A percentile compares a stretch with the other conserved stretches of the same genome.
phyloP scores from a whole-genome alignment of 1,139 yeast species.

The Entelexis paramagnoliae region DNA sequence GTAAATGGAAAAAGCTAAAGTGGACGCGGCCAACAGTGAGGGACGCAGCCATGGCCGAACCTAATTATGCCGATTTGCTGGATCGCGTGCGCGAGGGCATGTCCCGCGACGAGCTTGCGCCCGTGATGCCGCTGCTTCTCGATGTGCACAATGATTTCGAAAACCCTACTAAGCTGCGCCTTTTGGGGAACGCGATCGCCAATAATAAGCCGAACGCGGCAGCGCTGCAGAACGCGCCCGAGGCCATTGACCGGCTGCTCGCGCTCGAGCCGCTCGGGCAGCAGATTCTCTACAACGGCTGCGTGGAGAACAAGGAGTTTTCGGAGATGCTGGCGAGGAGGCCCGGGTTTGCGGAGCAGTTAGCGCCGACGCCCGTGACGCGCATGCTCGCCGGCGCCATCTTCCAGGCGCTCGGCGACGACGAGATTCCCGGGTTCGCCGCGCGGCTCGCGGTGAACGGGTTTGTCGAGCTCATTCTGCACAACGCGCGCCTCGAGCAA shows the following conservation, averaged over 20 bases:
- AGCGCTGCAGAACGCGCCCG: conserved; percentile 9
- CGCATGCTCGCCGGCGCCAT: conserved; percentile 10
- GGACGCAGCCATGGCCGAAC: background rate
- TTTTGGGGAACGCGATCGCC: conserved; percentile 24
- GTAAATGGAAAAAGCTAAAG: background rate
- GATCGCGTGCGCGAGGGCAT: conserved; percentile 18
- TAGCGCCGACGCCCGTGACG: conserved; percentile 5
- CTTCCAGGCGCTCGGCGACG: conserved; percentile 4
- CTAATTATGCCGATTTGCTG: conserved; percentile 17
- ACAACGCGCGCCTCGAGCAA: conserved; percentile 17
- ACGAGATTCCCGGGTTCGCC: background rate
- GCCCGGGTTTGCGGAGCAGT: background rate
- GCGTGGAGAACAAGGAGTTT: conserved; percentile 14
- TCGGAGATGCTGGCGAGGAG: background rate
- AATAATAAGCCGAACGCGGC: conserved; percentile 9
- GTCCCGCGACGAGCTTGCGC: conserved; percentile 8
- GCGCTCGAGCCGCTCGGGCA: conserved; percentile 12
- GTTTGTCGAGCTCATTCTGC: conserved; percentile 18
- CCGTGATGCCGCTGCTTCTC: conserved; percentile 14
- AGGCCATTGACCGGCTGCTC: conserved; percentile 15
- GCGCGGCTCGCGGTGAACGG: conserved; percentile 15
- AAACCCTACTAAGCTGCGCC: conserved; percentile 20
- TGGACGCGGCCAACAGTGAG: background rate
- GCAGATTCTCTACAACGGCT: conserved; percentile 19
- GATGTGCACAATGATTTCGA: conserved; percentile 9